Evolutionary conservation across 306 rosid genomes (phyloP), one percentile per base, ranked within the genome.

Genomic region (Quercus agrifolia): DNA sequence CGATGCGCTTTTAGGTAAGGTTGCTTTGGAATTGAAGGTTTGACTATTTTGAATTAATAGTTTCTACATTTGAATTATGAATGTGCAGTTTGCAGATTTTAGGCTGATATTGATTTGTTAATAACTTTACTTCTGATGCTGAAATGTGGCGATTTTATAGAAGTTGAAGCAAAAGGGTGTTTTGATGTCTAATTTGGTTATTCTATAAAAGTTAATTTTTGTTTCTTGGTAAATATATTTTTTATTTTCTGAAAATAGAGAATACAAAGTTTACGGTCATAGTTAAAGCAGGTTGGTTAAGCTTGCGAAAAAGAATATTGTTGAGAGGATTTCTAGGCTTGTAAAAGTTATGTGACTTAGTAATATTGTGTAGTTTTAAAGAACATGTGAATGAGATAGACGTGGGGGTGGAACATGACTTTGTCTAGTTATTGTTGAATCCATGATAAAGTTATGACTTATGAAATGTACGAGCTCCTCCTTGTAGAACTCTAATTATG

Each of bases 1-100:
- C 77, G 98, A 96, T 87, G 89, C 92, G 0, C 93, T 96, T 55
- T 73, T 93, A 59, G 99, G 99, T 96, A 83, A 80, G 33, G 83
- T 70, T 38, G 30, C 28, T 76, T 35, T 59, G 56, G 54, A 33
- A 35, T 19, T 7, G 72, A 33, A 68, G 38, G 54, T 49, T 49
- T 13, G 54, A 10, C 54, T 18, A 19, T 68, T 68, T 68, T 23
- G 20, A 30, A 27, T 28, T 63, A 7, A 28, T 63, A 38, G n/a
- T 23, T 2, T 52, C 58, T 61, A 31, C 6, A 3, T 70, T 62
- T 80, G 51, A 56, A 0, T 51, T 67, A 71, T 19, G n/a, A 74
- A 73, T 68, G 72, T 25, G 33, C n/a, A 27, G 78, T 72, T 77
- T 25, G 33, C 17, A 33, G 17, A 35, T 20, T 13, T 31, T 57